A percentile compares a stretch with the other conserved stretches of the same genome.
These are phyloP conservation scores for Mucor lusitanicus DNA, from an alignment of 371 early-diverging fungal species.

Conservation along the genomic window DNA sequence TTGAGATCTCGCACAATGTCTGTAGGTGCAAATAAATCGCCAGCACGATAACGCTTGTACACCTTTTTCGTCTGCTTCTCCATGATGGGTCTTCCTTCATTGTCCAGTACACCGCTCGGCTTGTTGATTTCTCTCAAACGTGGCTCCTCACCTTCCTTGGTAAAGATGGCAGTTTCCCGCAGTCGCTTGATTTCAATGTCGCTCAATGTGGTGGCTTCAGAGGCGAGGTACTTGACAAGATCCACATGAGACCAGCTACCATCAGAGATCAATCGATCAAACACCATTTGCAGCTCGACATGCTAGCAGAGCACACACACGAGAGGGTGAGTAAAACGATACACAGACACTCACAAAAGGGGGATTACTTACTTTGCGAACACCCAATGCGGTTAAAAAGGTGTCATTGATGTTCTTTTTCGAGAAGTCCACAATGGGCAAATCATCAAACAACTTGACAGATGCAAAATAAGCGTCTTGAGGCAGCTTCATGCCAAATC, in stretches of 20 bases:
- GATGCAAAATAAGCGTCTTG: slow-evolving; percentile 75
- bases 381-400: slow-evolving; percentile 73
- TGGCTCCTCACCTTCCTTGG: slow-evolving; percentile 50
- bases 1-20: slow-evolving; percentile 64
- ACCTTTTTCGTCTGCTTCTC: slow-evolving; percentile 27
- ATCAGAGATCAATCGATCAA: slow-evolving; percentile 77
- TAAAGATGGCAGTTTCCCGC: slow-evolving; percentile 72
- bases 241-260: slow-evolving; percentile 89
- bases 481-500: slow-evolving; percentile 70
- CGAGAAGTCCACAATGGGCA: slow-evolving; percentile 68
- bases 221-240: slow-evolving; percentile 79
- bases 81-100: slow-evolving; percentile 16
- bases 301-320: slow-evolving; percentile 43
- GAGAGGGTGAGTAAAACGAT: background rate
- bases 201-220: slow-evolving; percentile 67
- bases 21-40: slow-evolving; percentile 72
- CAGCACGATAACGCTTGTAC: slow-evolving; percentile 63
- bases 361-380: slow-evolving; percentile 61
- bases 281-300: slow-evolving; percentile 85
- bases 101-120: slow-evolving; percentile 13
- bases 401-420: slow-evolving; percentile 56
- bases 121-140: slow-evolving; percentile 18
- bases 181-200: slow-evolving; percentile 65
- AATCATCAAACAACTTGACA: slow-evolving; percentile 84
- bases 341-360: background rate